These are phyloP conservation scores for Magnolia kwangsiensis DNA, from an alignment of 164 flowering plant genomes.

Conservation along the genomic window DNA sequence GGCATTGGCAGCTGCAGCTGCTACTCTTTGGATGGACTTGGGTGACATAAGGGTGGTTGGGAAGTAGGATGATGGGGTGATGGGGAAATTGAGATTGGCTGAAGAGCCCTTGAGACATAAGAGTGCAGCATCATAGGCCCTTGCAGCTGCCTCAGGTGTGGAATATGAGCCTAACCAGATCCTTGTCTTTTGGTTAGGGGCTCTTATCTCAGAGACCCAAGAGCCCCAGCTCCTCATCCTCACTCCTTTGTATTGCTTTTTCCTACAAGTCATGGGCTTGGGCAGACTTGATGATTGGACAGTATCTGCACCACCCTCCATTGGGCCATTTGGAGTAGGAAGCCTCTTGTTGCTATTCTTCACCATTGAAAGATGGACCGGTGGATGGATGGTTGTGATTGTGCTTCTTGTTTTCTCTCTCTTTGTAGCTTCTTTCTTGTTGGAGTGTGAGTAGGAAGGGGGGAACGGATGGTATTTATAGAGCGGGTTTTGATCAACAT, in stretches of 20 bases:
- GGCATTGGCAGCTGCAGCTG: conserved; percentile 72
- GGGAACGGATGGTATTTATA: conserved; percentile 4
- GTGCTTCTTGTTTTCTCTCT: background rate
- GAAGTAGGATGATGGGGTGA: conserved; percentile 21
- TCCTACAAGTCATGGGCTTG: conserved; percentile 18
- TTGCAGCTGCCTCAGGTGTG: conserved; percentile 89
- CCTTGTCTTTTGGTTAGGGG: conserved; percentile 86
- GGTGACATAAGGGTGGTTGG: conserved; percentile 55
- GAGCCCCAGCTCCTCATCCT: conserved; percentile 99
- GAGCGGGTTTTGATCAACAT: background rate
- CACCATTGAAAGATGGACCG: conserved; percentile 23
- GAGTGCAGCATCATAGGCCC: conserved; percentile 97
- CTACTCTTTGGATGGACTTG: conserved; percentile 75
- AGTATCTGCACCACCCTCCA: conserved; percentile 9
- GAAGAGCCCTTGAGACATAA: conserved; percentile 82
- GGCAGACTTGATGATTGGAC: conserved; percentile 27
- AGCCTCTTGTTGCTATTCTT: conserved; percentile 32
- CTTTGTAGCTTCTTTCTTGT: background rate
- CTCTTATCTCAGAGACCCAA: conserved; percentile 91
- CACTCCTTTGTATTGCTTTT: conserved; percentile 85
- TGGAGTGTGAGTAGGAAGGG: conserved; percentile 7
- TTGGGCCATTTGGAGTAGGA: background rate
- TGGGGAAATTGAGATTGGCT: conserved; percentile 82
- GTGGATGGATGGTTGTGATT: background rate
- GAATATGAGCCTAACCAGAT: conserved; percentile 96